A percentile compares a stretch with the other conserved stretches of the same genome.
Conservation (phyloP, 768 basidiomycete species). For the Daedalea quercina region DNA sequence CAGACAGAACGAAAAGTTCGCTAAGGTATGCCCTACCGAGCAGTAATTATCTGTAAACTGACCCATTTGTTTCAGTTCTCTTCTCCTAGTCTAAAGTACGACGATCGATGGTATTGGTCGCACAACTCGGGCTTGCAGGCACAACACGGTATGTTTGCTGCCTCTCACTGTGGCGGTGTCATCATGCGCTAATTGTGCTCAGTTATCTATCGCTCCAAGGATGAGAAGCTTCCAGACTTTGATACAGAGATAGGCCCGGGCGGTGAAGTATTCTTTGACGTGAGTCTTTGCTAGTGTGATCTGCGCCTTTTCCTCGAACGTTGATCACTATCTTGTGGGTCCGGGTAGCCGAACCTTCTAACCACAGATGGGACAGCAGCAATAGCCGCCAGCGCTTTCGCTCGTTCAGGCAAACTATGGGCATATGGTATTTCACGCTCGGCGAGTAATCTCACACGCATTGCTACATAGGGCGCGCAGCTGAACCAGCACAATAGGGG, state of each 20-base stretch:
- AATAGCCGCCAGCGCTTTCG: conserved; percentile 53
- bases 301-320: neutral
- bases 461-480: neutral
- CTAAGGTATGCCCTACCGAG: conserved; percentile 28
- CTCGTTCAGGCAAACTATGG: conserved; percentile 58
- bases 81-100: conserved; percentile 51
- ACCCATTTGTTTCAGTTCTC: conserved; percentile 41
- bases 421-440: conserved; percentile 75
- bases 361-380: conserved; percentile 69
- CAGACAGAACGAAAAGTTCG: conserved; percentile 44
- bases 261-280: conserved; percentile 78
- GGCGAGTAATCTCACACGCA: conserved; percentile 29
- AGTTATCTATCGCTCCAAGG: conserved; percentile 61
- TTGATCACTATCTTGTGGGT: neutral
- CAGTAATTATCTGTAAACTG: neutral
- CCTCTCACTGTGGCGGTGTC: neutral
- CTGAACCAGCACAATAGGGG: conserved; percentile 36
- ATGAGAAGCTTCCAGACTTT: conserved; percentile 47
- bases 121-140: conserved; percentile 74
- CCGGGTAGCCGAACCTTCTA: conserved; percentile 56
- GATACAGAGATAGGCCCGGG: conserved; percentile 34
- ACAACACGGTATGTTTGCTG: conserved; percentile 36
- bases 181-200: neutral
- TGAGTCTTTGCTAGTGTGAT: conserved; percentile 23
- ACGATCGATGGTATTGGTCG: conserved; percentile 77